Evolutionary conservation across 192 early-diverging fungal genomes (phyloP).

Genomic region (Lunasporangiospora selenospora): DNA sequence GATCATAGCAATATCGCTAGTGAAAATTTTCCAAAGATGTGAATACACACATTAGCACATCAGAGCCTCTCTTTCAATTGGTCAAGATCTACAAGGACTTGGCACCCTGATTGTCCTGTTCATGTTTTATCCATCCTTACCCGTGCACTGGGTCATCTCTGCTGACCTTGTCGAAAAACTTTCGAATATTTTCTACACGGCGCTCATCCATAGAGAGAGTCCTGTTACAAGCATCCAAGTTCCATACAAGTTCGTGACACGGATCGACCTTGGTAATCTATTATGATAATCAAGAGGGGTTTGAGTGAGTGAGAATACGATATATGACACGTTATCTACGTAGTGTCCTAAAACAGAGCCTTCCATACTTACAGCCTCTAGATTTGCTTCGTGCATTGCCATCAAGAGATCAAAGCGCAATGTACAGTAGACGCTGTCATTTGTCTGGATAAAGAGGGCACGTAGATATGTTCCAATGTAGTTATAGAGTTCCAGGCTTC

Average conservation of each 20-base stretch:
- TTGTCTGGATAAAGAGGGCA: constrained; percentile 38
- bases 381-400: constrained; percentile 60
- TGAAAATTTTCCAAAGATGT: too few species aligned
- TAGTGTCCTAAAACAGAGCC: too few species aligned
- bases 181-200: constrained; percentile 59
- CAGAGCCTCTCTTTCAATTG: too few species aligned
- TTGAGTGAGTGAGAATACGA: background rate
- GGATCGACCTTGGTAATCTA: constrained; percentile 59
- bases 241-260: constrained; percentile 63
- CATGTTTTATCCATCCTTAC: too few species aligned
- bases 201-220: constrained; percentile 61
- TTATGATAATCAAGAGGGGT: background rate
- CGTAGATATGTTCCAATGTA: constrained; percentile 37
- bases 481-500: constrained; percentile 41
- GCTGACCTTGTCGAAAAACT: constrained; percentile 59
- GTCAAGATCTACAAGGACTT: too few species aligned
- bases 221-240: constrained; percentile 60
- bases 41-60: too few species aligned
- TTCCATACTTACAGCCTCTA: constrained; percentile 45
- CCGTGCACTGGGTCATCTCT: constrained; percentile 58
- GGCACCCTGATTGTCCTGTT: too few species aligned
- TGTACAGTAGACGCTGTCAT: constrained; percentile 49
- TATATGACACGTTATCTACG: background rate
- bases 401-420: constrained; percentile 64
- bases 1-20: constrained; percentile 65